phyloP scores from a whole-genome alignment of 352 stramenopile genomes.

The Chrysophaeum taylorii region DNA sequence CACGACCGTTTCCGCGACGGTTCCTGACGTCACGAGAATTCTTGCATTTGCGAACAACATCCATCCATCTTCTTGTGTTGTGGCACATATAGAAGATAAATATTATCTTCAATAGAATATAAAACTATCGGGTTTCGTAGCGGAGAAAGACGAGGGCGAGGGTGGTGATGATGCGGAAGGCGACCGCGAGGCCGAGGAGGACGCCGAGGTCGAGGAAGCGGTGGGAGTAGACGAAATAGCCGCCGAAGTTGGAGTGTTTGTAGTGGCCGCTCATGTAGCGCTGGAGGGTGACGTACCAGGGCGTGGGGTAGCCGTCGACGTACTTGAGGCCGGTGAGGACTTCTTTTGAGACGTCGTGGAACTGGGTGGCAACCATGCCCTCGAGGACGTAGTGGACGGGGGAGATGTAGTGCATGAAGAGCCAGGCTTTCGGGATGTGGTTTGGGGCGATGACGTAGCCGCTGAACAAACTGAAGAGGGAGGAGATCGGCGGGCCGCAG shows the following conservation, averaged over 20 bases:
- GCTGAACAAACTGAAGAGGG: constrained; percentile 25
- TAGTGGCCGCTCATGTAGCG: constrained; percentile 26
- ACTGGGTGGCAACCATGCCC: too few species aligned
- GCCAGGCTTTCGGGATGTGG: constrained; percentile 28
- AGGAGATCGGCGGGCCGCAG: constrained; percentile 34
- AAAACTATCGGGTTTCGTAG: too few species aligned
- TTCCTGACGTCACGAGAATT: too few species aligned
- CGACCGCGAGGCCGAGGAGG: neutral
- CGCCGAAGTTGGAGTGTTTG: neutral
- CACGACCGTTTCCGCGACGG: too few species aligned
- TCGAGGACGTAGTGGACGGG: too few species aligned
- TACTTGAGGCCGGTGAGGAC: too few species aligned
- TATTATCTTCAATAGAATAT: too few species aligned
- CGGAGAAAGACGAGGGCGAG: neutral
- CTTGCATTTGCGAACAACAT: too few species aligned
- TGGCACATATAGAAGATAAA: too few species aligned
- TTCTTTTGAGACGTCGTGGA: too few species aligned
- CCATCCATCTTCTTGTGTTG: too few species aligned
- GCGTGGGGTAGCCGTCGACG: constrained; percentile 44
- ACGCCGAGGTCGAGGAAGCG: neutral
- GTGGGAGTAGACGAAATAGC: neutral
- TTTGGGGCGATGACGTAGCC: constrained; percentile 27
- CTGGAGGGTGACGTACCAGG: constrained; percentile 72
- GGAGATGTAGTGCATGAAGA: too few species aligned
- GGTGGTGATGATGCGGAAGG: neutral